Evolutionary conservation across 805 yeast genomes (phyloP).

Genomic region (Metschnikowia colocasiae): DNA sequence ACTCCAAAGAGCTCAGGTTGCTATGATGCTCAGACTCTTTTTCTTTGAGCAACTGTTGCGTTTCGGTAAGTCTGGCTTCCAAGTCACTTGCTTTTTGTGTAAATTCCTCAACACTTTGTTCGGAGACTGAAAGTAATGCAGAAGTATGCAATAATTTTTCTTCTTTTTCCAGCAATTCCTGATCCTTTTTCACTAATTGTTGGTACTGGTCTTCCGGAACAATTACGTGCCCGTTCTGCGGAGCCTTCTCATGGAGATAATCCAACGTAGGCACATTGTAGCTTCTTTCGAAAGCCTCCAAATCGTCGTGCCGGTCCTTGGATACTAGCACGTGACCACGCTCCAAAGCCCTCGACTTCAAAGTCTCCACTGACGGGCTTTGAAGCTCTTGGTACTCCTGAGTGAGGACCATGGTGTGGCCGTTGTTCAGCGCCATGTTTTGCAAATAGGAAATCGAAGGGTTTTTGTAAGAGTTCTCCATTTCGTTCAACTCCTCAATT

Average conservation of each 20-base stretch:
- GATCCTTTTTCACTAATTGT: neutral
- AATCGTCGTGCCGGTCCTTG: conserved; percentile 3
- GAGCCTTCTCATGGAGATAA: conserved; percentile 7
- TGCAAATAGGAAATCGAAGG: conserved; percentile 21
- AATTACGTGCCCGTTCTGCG: neutral
- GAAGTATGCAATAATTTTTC: neutral
- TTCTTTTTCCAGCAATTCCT: neutral
- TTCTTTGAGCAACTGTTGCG: neutral
- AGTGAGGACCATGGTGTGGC: neutral
- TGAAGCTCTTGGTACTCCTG: neutral
- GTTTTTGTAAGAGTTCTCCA: neutral
- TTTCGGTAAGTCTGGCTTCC: neutral
- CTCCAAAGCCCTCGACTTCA: conserved; percentile 4
- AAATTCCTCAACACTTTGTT: neutral
- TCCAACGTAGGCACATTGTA: conserved; percentile 6
- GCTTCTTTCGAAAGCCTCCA: conserved; percentile 4
- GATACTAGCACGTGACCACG: conserved; percentile 9
- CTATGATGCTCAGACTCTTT: neutral
- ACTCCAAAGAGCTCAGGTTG: conserved; percentile 10
- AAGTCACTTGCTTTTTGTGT: neutral
- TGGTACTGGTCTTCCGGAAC: conserved; percentile 1
- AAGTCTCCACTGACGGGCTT: conserved; percentile 5
- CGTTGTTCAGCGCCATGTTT: conserved; percentile 2
- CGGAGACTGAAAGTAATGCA: neutral
- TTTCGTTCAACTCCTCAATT: conserved; percentile 10